Percentiles rank a stretch among this genome's conserved stretches.
Evolutionary conservation across 2,329 filamentous ascomycete species (phyloP).

Genomic region (Pestalotiopsis sp.): DNA sequence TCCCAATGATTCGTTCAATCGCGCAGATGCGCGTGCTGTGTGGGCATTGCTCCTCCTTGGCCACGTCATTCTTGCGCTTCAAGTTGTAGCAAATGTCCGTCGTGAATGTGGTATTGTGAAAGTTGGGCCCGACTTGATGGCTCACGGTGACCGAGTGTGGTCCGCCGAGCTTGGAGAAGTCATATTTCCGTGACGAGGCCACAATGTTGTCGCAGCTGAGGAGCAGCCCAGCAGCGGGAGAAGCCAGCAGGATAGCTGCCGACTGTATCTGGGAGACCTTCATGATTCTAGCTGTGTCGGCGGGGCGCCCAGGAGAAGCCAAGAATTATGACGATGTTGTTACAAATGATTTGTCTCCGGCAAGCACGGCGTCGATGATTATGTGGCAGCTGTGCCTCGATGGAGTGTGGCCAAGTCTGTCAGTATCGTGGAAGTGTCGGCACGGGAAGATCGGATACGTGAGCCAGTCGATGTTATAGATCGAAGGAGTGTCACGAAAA

Average conservation of each 20-base stretch:
- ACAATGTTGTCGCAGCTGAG: constrained; percentile 64
- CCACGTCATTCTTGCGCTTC: constrained; percentile 57
- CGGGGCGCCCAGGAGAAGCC: neutral
- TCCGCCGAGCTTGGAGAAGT: constrained; percentile 64
- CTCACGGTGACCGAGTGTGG: constrained; percentile 68
- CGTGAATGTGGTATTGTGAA: constrained; percentile 77
- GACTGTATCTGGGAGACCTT: constrained; percentile 36
- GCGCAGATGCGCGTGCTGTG: constrained; percentile 78
- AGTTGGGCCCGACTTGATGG: constrained; percentile 50
- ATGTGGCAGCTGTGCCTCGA: neutral
- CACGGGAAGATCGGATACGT: neutral
- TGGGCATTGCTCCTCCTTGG: constrained; percentile 63
- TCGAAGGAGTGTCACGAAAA: neutral
- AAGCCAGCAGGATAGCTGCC: constrained; percentile 34
- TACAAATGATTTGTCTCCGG: neutral
- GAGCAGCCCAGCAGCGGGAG: constrained; percentile 40
- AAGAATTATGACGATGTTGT: neutral
- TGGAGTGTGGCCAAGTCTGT: neutral
- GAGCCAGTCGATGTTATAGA: neutral
- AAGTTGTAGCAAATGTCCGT: constrained; percentile 74
- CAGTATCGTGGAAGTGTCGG: neutral
- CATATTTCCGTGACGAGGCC: constrained; percentile 59
- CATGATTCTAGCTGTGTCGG: constrained; percentile 28
- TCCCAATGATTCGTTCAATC: constrained; percentile 59
- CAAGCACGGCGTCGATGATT: neutral